phyloP scores from a whole-genome alignment of 371 early-diverging fungal species.

The Mortierella sp. region DNA sequence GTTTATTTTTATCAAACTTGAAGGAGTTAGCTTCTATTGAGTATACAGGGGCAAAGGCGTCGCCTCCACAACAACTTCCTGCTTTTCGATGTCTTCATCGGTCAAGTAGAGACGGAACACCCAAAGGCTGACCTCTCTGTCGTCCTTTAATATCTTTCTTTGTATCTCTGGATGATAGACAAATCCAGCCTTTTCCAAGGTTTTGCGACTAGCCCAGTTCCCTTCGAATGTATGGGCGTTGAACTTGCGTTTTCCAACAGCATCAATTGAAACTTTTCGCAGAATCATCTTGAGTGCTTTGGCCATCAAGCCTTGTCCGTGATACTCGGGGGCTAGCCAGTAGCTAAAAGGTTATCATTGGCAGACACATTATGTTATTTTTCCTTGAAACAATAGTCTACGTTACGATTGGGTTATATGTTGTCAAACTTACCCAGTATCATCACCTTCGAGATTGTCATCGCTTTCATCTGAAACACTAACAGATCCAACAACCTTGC shows the following conservation, averaged over 20 bases:
- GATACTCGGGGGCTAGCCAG: conserved; percentile 49
- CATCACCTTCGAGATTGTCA: conserved; percentile 36
- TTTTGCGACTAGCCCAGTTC: conserved; percentile 42
- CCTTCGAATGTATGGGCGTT: conserved; percentile 23
- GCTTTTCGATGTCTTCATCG: conserved; percentile 23
- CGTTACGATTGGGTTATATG: background rate
- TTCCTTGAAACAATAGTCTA: background rate
- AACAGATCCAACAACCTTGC: conserved; percentile 28
- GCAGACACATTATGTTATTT: background rate
- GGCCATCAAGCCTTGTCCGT: conserved; percentile 44
- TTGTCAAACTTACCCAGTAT: conserved; percentile 37
- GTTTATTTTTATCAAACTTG: too few species aligned
- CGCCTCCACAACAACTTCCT: conserved; percentile 12
- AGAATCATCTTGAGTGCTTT: conserved; percentile 38
- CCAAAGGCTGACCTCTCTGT: conserved; percentile 20
- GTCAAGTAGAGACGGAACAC: conserved; percentile 17
- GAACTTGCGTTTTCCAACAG: conserved; percentile 53
- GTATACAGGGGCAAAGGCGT: conserved; percentile 17
- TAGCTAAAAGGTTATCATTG: conserved; percentile 16
- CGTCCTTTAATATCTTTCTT: background rate
- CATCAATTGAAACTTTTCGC: conserved; percentile 17
- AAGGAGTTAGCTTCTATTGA: background rate
- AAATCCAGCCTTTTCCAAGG: conserved; percentile 43
- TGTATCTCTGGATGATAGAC: conserved; percentile 20
- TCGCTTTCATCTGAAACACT: conserved; percentile 20